Evolutionary conservation across 352 stramenopile species (phyloP).

Genomic region (Phytophthora quininea): DNA sequence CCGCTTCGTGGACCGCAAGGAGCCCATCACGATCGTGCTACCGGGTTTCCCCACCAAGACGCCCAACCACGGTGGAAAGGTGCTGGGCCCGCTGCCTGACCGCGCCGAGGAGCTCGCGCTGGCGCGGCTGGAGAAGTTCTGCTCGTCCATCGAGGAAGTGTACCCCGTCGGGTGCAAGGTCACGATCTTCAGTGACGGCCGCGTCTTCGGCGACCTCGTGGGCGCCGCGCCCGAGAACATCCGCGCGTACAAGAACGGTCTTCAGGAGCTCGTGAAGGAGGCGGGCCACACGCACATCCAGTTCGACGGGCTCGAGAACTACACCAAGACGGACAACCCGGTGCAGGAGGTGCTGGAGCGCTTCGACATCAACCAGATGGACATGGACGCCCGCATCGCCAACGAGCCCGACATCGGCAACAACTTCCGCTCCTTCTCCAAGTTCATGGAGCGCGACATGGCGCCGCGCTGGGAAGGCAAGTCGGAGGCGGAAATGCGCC

Average conservation of each 20-base stretch:
- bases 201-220: conserved; percentile 24
- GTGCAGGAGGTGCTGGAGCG: conserved; percentile 24
- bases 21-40: conserved; percentile 23
- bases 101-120: conserved; percentile 20
- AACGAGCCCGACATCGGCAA: conserved; percentile 19
- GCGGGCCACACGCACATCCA: conserved; percentile 22
- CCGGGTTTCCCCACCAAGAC: conserved; percentile 27
- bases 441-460: conserved; percentile 27
- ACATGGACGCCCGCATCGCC: conserved; percentile 21
- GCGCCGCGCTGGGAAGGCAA: conserved; percentile 12
- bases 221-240: conserved; percentile 17
- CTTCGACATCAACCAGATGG: conserved; percentile 22
- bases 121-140: conserved; percentile 24
- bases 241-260: conserved; percentile 13
- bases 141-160: conserved; percentile 17
- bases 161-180: conserved; percentile 23
- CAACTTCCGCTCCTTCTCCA: conserved; percentile 26
- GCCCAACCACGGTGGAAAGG: conserved; percentile 24
- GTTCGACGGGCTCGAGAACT: conserved; percentile 28
- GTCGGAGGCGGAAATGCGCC: conserved; percentile 20
- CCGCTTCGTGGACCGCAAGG: conserved; percentile 17
- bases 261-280: conserved; percentile 21
- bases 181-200: conserved; percentile 26
- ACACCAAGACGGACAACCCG: conserved; percentile 24
- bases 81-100: conserved; percentile 20